Evolutionary conservation across 2,329 filamentous ascomycete genomes (phyloP), one percentile per base, ranked within the genome.

Genomic region (Volutella citrinella): DNA sequence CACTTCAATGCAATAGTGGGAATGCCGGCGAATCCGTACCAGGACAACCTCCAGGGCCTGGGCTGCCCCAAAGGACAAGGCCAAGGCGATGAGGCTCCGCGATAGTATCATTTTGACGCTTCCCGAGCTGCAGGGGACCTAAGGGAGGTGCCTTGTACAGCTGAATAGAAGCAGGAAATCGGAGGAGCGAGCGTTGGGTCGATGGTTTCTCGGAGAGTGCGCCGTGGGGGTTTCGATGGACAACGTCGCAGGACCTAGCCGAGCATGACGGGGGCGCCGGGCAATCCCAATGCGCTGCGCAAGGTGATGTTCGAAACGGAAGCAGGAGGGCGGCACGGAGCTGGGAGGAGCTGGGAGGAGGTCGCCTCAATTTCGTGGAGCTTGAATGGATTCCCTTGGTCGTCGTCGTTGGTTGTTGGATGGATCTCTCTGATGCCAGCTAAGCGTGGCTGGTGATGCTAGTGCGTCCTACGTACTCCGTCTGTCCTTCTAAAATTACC

Each of bases 31-130:
- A n/a, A n/a, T n/a, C 34, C 69, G 28, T 63, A 82, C 78, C 59
- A 83, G 65, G 48, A 63, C 60, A 43, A 80, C 66, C 56, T 83
- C 79, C 52, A 81, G 61, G 17, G 76, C 78, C 40, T 63, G 61
- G 45, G 65, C 70, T 37, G 72, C 69, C 69, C 70, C 69, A 33
- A 70, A 48, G 55, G 72, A 76, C 66, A 77, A 55, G 52, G 68
- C 72, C 64, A 82, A 56, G 42, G 69, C 53, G 46, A 77, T 56
- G 36, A 68, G 59, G 51, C 69, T 69, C 46, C 68, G 50, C 62
- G 72, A 73, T 50, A 66, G 65, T 66, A 69, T 76, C 78, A 82
- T 82, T 32, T 41, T 45, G 40, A 33, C 38, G 39, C 17, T 39
- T 48, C 26, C 34, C 35, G 19, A 25, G 34, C 39, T 15, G 27